These are phyloP conservation scores for Elsinoe perseae DNA, from an alignment of 2,329 filamentous ascomycete genomes.

Conservation along the genomic window DNA sequence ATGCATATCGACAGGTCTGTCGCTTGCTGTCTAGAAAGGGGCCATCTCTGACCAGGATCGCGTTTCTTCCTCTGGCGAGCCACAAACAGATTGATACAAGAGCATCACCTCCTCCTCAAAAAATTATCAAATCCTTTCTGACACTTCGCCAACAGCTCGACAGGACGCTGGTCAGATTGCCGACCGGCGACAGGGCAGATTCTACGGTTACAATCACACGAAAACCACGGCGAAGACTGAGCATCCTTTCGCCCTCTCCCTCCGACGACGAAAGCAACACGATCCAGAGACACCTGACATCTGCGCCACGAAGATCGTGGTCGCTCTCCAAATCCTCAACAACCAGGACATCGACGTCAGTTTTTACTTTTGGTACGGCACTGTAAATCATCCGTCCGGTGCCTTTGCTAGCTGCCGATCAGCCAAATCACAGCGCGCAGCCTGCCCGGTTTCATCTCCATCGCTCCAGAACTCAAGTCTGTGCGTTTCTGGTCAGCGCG, in stretches of 20 bases:
- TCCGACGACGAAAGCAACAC: not conserved
- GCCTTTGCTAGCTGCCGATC: not conserved
- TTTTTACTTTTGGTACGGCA: constrained; percentile 5
- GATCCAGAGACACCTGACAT: not conserved
- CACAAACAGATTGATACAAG: not conserved
- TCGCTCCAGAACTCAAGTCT: not conserved
- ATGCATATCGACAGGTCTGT: constrained; percentile 8
- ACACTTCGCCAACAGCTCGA: not conserved
- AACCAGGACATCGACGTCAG: not conserved
- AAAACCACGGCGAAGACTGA: not conserved
- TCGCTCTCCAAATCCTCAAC: not conserved
- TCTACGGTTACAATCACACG: too few relatives aligned
- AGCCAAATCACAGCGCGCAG: not conserved
- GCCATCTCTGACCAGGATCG: not conserved
- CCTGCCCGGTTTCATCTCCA: not conserved
- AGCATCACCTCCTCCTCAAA: not conserved
- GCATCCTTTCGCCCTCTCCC: not conserved
- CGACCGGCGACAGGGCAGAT: too few relatives aligned
- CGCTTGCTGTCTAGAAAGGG: not conserved
- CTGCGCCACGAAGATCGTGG: not conserved
- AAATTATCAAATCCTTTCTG: not conserved
- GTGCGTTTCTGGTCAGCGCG: not conserved
- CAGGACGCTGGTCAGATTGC: not conserved
- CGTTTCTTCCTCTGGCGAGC: not conserved
- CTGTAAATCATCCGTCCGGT: not conserved